These are phyloP conservation scores for Ustilaginoidea virens DNA, from an alignment of 2,329 filamentous ascomycete genomes.

Conservation along the genomic window DNA sequence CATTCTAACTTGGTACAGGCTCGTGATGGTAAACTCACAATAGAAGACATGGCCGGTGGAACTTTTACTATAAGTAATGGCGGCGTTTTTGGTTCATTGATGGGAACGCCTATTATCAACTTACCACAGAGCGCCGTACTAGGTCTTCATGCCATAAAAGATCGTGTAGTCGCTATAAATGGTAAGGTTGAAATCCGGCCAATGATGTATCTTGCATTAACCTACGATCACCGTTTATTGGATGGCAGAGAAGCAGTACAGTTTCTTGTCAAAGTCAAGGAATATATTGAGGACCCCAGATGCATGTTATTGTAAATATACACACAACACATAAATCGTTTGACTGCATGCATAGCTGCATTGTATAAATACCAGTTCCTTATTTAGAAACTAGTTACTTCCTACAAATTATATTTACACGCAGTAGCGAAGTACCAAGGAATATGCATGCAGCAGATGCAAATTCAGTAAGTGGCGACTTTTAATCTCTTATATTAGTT, in stretches of 20 bases:
- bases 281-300: conserved; percentile 89
- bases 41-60: conserved; percentile 97
- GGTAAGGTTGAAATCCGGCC: conserved; percentile 91
- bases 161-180: conserved; percentile 75
- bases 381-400: too few species aligned
- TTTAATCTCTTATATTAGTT: too few species aligned
- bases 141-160: conserved; percentile 92
- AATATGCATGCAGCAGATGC: too few species aligned
- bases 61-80: conserved; percentile 98
- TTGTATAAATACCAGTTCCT: too few species aligned
- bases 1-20: conserved; percentile 36
- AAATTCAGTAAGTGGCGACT: too few species aligned
- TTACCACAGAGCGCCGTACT: conserved; percentile 84
- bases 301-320: conserved; percentile 56
- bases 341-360: too few species aligned
- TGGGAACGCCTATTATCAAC: conserved; percentile 98
- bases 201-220: conserved; percentile 99
- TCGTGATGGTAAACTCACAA: conserved; percentile 88
- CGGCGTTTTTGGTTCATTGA: conserved; percentile 90
- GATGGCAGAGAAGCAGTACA: conserved; percentile 92
- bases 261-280: conserved; percentile 94
- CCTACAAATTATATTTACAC: too few species aligned
- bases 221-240: conserved; percentile 90
- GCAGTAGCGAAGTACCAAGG: too few species aligned
- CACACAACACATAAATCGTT: too few species aligned